These are phyloP conservation scores for Cercospora sp. DNA, from an alignment of 2,329 filamentous ascomycete genomes.

Conservation along the genomic window DNA sequence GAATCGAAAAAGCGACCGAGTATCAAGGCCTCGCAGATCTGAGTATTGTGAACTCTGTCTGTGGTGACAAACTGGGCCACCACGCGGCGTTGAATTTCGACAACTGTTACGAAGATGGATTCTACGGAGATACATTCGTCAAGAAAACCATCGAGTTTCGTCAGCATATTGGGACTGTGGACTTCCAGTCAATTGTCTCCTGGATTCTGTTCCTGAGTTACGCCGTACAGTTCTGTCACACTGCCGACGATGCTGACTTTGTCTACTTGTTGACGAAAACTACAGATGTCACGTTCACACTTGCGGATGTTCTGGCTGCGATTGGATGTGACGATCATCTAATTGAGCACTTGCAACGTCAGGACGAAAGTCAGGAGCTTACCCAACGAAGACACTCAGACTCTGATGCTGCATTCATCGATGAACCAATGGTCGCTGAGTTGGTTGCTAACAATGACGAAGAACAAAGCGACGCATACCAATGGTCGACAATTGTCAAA, in stretches of 20 bases:
- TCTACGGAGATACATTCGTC: not conserved
- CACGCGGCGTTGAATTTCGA: slow-evolving; percentile 8
- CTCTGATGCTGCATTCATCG: not conserved
- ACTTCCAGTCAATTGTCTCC: not conserved
- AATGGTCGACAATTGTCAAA: not conserved
- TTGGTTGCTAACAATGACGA: slow-evolving; percentile 2
- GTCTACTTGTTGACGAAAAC: slow-evolving; percentile 2
- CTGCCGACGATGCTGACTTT: not conserved
- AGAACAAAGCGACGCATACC: not conserved
- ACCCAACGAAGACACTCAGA: not conserved
- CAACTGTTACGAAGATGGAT: slow-evolving; percentile 1
- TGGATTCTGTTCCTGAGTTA: not conserved
- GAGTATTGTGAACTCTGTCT: not conserved
- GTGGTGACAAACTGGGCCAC: slow-evolving; percentile 1
- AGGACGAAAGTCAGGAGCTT: not conserved
- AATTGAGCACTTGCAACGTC: not conserved
- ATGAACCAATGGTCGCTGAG: not conserved
- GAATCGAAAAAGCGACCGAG: not conserved
- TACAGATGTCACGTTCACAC: slow-evolving; percentile 2
- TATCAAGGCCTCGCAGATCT: not conserved
- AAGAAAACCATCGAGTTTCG: slow-evolving; percentile 14
- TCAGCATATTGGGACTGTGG: slow-evolving; percentile 11
- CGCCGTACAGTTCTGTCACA: not conserved
- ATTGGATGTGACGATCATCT: not conserved
- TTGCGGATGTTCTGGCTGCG: not conserved